These are phyloP conservation scores for Sporothrix variecibatus DNA, from an alignment of 2,329 filamentous ascomycete species.

Conservation along the genomic window DNA sequence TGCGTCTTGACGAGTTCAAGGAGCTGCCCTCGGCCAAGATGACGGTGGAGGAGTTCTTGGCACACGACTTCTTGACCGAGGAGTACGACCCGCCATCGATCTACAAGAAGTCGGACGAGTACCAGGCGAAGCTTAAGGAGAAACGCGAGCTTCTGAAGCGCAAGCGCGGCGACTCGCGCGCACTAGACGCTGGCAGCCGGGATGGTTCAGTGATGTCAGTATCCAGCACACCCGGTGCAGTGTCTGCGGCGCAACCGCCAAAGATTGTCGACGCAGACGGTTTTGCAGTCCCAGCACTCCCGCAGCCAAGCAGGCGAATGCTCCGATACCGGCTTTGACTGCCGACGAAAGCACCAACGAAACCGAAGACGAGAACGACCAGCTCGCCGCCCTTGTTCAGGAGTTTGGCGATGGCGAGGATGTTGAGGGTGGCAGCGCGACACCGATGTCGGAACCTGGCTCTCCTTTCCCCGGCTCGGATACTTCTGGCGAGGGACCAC, in stretches of 20 bases:
- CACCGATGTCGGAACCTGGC: conserved; percentile 16
- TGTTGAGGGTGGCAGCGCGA: conserved; percentile 23
- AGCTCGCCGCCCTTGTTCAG: conserved; percentile 46
- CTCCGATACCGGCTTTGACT: background rate
- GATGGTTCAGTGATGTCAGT: conserved; percentile 10
- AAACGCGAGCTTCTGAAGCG: conserved; percentile 49
- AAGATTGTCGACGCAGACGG: conserved; percentile 61
- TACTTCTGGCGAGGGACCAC: background rate
- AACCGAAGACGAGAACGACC: conserved; percentile 33
- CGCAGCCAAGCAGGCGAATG: conserved; percentile 25
- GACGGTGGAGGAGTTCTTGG: conserved; percentile 80
- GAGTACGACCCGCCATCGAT: conserved; percentile 80
- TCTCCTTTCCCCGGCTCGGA: conserved; percentile 19
- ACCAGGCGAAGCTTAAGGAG: conserved; percentile 54
- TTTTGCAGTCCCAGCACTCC: conserved; percentile 62
- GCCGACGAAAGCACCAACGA: conserved; percentile 14
- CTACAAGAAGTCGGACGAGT: conserved; percentile 65
- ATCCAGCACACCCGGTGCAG: background rate
- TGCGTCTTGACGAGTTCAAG: conserved; percentile 89
- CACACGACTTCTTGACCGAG: conserved; percentile 54
- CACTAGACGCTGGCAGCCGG: conserved; percentile 21
- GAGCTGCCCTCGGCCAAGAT: conserved; percentile 80
- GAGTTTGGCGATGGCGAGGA: conserved; percentile 47
- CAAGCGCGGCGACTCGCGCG: conserved; percentile 41
- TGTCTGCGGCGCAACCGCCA: background rate